phyloP scores from a whole-genome alignment of 768 basidiomycete genomes.

The Gloeostereum incarnatum region DNA sequence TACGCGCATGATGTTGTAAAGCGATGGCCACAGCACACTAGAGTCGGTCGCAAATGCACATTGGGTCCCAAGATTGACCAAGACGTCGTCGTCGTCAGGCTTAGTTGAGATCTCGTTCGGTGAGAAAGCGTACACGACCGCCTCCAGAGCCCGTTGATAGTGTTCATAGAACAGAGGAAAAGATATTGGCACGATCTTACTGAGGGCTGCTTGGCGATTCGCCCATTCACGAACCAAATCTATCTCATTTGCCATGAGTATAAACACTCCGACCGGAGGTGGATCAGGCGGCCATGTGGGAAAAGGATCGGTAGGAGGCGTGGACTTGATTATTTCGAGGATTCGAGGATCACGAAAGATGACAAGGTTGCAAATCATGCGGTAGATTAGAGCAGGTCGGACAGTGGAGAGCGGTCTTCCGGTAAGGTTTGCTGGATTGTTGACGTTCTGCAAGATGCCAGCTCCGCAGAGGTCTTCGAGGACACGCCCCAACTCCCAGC shows the following conservation, averaged over 20 bases:
- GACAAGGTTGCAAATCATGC: conserved; percentile 51
- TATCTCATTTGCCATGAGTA: conserved; percentile 45
- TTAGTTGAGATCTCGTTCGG: conserved; percentile 2
- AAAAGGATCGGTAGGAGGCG: conserved; percentile 26
- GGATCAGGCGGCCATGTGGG: conserved; percentile 46
- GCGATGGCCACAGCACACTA: conserved; percentile 43
- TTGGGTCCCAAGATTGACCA: neutral
- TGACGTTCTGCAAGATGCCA: conserved; percentile 12
- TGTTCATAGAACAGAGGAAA: conserved; percentile 34
- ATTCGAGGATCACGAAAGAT: conserved; percentile 46
- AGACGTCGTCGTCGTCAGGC: neutral
- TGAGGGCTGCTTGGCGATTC: conserved; percentile 28
- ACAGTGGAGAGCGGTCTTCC: conserved; percentile 25
- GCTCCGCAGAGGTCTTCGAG: conserved; percentile 33
- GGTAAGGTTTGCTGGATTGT: conserved; percentile 8
- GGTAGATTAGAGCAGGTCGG: conserved; percentile 47
- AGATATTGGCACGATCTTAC: conserved; percentile 33
- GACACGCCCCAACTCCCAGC: conserved; percentile 54
- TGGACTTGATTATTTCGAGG: conserved; percentile 25
- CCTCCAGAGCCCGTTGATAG: conserved; percentile 36
- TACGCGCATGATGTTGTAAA: conserved; percentile 35
- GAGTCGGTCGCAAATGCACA: conserved; percentile 26
- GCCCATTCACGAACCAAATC: conserved; percentile 53
- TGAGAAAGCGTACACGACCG: conserved; percentile 23
- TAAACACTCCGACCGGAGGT: conserved; percentile 51